These are phyloP conservation scores for Sanghuangporus sanghuang DNA, from an alignment of 1,284 basidiomycete genomes.

Conservation along the genomic window DNA sequence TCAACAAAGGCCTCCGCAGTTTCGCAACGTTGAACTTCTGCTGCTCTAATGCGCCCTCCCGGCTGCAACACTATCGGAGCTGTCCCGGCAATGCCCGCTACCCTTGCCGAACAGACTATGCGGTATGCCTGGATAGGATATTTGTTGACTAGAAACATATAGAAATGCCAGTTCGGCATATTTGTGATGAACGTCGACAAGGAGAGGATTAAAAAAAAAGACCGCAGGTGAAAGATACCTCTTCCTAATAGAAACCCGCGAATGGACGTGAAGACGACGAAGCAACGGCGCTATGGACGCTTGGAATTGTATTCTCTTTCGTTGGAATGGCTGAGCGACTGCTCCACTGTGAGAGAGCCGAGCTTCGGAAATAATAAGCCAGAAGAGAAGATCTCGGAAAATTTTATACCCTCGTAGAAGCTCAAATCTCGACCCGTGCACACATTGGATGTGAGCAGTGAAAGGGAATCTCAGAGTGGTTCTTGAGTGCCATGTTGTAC, in stretches of 20 bases:
- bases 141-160: neutral
- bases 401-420: neutral
- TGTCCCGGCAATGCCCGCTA: neutral
- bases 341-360: neutral
- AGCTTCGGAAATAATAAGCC: neutral
- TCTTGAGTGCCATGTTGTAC: too few relatives aligned
- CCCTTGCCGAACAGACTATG: neutral
- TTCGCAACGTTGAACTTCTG: neutral
- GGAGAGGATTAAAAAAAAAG: neutral
- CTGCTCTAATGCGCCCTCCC: neutral
- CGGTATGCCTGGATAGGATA: neutral
- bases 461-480: neutral
- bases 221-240: neutral
- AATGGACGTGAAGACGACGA: neutral
- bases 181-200: neutral
- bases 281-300: neutral
- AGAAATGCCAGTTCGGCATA: neutral
- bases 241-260: neutral
- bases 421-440: neutral
- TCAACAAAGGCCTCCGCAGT: neutral
- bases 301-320: neutral
- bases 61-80: neutral
- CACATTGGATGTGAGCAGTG: neutral
- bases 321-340: neutral
- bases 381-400: neutral